These are phyloP conservation scores for Cystobasidium tubakii DNA, from an alignment of 768 basidiomycete species.

Conservation along the genomic window DNA sequence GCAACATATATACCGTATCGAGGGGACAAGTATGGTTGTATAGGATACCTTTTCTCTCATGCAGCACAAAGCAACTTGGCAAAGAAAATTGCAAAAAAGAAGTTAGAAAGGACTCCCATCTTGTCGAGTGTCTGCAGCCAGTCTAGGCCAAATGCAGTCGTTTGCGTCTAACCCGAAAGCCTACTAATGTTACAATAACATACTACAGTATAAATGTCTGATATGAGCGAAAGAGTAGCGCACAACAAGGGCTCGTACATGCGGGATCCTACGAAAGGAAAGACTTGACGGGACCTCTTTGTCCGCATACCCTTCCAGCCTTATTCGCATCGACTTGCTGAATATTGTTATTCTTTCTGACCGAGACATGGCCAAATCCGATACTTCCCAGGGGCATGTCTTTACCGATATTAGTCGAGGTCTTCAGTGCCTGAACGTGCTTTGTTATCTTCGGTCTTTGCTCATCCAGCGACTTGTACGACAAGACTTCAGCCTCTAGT, in stretches of 20 bases:
- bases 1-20: not conserved
- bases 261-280: not conserved
- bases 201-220: not conserved
- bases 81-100: not conserved
- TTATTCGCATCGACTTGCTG: not conserved
- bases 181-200: not conserved
- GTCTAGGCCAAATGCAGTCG: no score
- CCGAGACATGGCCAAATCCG: conserved; percentile 1
- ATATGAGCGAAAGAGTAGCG: no score
- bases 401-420: not conserved
- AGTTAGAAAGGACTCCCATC: not conserved
- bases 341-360: conserved; percentile 5
- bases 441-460: not conserved
- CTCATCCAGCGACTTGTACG: conserved; percentile 14
- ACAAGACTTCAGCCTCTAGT: not conserved
- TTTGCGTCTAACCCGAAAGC: no score
- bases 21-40: not conserved
- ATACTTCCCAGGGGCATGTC: not conserved
- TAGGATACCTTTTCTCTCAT: not conserved
- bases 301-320: not conserved
- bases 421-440: conserved; percentile 10
- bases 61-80: not conserved
- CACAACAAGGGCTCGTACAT: no score
- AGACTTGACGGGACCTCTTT: not conserved
- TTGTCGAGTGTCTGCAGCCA: not conserved